Evolutionary conservation across 2,329 filamentous ascomycete genomes (phyloP).

Genomic region (Ambrosiella xylebori): DNA sequence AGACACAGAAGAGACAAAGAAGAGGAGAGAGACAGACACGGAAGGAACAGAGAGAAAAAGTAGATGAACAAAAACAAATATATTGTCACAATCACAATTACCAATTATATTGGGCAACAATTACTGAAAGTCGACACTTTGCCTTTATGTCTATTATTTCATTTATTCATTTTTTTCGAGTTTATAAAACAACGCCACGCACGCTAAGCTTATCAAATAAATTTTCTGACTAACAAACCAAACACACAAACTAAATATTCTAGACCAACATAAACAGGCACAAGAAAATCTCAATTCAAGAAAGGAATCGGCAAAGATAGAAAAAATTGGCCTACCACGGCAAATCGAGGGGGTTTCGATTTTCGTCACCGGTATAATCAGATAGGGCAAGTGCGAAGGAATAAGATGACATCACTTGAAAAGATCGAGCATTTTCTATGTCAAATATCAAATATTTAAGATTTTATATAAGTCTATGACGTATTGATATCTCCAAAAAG

Average conservation of each 20-base stretch:
- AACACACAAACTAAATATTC: background rate
- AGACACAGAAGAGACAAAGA: background rate
- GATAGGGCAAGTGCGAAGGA: no score
- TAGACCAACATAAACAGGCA: background rate
- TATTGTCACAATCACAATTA: background rate
- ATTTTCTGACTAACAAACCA: background rate
- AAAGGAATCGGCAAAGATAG: background rate
- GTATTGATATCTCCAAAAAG: background rate
- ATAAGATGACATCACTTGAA: no score
- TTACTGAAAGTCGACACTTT: background rate
- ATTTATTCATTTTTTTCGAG: no score
- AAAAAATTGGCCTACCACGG: no score
- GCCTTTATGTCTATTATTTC: no score
- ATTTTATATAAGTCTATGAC: no score
- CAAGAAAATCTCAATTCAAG: background rate
- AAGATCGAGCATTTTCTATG: no score
- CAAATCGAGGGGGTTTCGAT: no score
- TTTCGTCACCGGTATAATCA: no score
- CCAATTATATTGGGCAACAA: background rate
- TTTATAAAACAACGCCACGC: background rate
- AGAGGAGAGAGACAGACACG: background rate
- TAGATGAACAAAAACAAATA: background rate
- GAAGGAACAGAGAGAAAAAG: background rate
- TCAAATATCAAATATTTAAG: no score
- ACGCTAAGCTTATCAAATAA: background rate